Conservation (phyloP, 768 basidiomycete species). For the Russula sp. region DNA sequence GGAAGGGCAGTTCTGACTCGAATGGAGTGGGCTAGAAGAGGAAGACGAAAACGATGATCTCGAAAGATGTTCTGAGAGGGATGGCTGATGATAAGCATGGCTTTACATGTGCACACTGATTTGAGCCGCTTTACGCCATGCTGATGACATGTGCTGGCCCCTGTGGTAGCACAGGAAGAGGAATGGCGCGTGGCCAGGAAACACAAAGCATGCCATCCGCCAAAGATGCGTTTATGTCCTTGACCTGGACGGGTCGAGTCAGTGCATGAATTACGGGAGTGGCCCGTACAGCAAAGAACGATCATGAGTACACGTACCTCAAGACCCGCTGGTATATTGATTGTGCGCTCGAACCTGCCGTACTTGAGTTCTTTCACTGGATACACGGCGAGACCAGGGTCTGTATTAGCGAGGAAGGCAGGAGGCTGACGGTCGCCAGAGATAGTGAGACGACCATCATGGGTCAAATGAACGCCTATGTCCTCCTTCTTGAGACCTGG, state of each 20-base stretch:
- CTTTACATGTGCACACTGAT: neutral
- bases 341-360: constrained; percentile 20
- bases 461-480: constrained; percentile 39
- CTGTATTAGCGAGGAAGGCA: constrained; percentile 8
- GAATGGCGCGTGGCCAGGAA: constrained; percentile 19
- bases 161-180: neutral
- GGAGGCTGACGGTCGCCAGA: constrained; percentile 36
- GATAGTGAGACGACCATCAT: constrained; percentile 40
- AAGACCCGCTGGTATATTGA: constrained; percentile 18
- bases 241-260: constrained; percentile 14
- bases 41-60: neutral
- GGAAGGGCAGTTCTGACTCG: neutral
- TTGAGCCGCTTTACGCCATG: neutral
- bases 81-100: neutral
- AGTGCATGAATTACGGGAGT: neutral
- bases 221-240: constrained; percentile 20
- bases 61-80: neutral
- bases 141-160: neutral
- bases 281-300: neutral
- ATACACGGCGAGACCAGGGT: constrained; percentile 1
- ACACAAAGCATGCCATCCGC: constrained; percentile 21
- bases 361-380: constrained; percentile 22
- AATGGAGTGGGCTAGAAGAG: too few species aligned
- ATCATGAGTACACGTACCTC: constrained; percentile 10
- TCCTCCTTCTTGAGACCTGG: constrained; percentile 46